A percentile compares a stretch with the other conserved stretches of the same genome.
These are phyloP conservation scores for Aspergillus novofumigatus DNA, from an alignment of 2,329 filamentous ascomycete genomes.

Conservation along the genomic window DNA sequence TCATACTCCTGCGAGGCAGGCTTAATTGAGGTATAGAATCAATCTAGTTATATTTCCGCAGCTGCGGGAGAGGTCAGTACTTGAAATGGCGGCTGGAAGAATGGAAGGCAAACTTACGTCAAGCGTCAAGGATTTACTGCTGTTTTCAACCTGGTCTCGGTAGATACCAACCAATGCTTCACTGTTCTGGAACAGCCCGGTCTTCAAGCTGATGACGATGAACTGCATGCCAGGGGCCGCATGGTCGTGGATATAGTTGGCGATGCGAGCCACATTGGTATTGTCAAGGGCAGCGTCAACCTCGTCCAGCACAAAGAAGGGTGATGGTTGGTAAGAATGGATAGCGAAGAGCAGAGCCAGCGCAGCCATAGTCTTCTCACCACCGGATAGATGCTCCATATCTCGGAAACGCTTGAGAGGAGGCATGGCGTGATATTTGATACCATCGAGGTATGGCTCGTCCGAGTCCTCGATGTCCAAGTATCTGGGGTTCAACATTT, in stretches of 20 bases:
- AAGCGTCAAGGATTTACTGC: conserved; percentile 82
- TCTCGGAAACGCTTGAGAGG: conserved; percentile 97
- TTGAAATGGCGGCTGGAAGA: not conserved
- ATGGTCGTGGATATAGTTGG: conserved; percentile 92
- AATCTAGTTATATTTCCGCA: conserved; percentile 33
- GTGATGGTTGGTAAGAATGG: conserved; percentile 89
- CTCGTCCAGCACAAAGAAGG: conserved; percentile 97
- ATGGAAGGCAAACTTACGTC: conserved; percentile 66
- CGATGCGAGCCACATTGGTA: conserved; percentile 92
- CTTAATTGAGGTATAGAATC: not conserved
- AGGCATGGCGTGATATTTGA: conserved; percentile 99
- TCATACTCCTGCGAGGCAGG: not conserved
- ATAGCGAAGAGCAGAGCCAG: conserved; percentile 95
- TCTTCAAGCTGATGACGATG: conserved; percentile 95
- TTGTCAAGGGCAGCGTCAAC: conserved; percentile 98
- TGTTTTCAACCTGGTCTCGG: conserved; percentile 90
- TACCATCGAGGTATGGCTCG: conserved; percentile 88
- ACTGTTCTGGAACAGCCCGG: conserved; percentile 90
- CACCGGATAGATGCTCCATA: conserved; percentile 96
- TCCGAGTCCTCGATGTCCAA: conserved; percentile 95
- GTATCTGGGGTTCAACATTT: conserved; percentile 48
- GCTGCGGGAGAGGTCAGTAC: conserved; percentile 20
- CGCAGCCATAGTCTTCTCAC: conserved; percentile 98
- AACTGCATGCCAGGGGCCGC: conserved; percentile 98
- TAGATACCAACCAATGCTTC: conserved; percentile 95